phyloP scores from a whole-genome alignment of 2,329 filamentous ascomycete species.

The Lasiodiplodia citricola region DNA sequence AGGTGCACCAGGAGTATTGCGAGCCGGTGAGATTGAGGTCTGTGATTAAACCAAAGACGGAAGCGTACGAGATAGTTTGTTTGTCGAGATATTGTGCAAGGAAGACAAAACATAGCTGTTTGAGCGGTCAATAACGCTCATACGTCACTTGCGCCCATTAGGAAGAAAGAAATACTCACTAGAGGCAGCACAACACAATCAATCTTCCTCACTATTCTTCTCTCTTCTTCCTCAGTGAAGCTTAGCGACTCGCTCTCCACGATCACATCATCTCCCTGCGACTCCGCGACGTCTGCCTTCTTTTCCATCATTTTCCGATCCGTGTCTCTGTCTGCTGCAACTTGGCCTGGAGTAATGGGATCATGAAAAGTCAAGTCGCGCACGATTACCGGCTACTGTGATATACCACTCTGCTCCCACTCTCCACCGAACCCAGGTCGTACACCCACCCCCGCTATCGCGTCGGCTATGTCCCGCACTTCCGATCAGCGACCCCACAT shows the following conservation, averaged over 20 bases:
- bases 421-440: too few species aligned
- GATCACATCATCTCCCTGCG: not conserved
- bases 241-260: not conserved
- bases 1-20: constrained; percentile 57
- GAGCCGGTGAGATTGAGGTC: constrained; percentile 52
- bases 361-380: too few species aligned
- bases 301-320: constrained; percentile 21
- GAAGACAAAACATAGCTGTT: constrained; percentile 29
- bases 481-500: too few species aligned
- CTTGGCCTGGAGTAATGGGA: too few species aligned
- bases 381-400: too few species aligned
- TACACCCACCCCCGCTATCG: too few species aligned
- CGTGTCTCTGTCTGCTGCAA: too few species aligned
- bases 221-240: constrained; percentile 29
- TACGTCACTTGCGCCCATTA: not conserved
- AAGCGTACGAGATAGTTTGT: constrained; percentile 57
- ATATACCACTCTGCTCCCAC: too few species aligned
- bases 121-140: not conserved
- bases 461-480: too few species aligned
- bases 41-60: constrained; percentile 53
- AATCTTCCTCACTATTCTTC: constrained; percentile 29
- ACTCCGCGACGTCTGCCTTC: not conserved
- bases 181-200: constrained; percentile 29
- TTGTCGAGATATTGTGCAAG: constrained; percentile 51
- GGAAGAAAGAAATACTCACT: constrained; percentile 2